A percentile compares a stretch with the other conserved stretches of the same genome.
Evolutionary conservation across 2,329 filamentous ascomycete species (phyloP).

Genomic region (Pyrenochaeta sp.): DNA sequence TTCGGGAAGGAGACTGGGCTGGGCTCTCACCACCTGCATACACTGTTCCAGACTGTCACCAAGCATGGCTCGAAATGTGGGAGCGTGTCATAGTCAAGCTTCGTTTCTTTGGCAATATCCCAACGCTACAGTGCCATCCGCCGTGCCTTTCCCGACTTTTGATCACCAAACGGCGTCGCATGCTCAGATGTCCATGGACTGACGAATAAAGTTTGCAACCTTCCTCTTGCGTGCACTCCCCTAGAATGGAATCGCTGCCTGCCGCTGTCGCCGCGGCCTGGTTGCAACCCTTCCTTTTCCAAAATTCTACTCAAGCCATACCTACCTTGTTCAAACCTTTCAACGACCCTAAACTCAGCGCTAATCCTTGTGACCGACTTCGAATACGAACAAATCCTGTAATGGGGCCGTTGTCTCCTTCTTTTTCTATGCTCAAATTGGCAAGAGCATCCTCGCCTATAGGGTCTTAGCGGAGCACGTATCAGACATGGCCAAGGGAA

Average conservation of each 20-base stretch:
- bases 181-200: constrained; percentile 1
- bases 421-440: constrained; percentile 97
- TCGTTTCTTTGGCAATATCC: constrained; percentile 15
- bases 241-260: constrained; percentile 1
- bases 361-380: constrained; percentile 94
- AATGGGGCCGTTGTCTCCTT: constrained; percentile 92
- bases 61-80: not conserved
- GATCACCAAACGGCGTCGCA: not conserved
- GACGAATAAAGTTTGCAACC: constrained; percentile 7
- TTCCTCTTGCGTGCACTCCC: constrained; percentile 11
- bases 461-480: constrained; percentile 14
- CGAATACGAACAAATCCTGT: constrained; percentile 98
- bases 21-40: not conserved
- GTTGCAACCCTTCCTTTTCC: constrained; percentile 6
- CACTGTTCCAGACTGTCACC: not conserved
- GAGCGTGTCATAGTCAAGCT: constrained; percentile 2
- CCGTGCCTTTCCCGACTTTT: constrained; percentile 3
- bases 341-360: constrained; percentile 89
- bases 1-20: not conserved
- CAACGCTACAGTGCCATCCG: constrained; percentile 21
- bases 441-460: constrained; percentile 96
- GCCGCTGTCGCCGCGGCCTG: constrained; percentile 1
- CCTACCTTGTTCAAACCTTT: constrained; percentile 79
- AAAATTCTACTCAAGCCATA: constrained; percentile 26
- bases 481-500: constrained; percentile 7